Conservation (phyloP, 345 rosid species). For the Arabis hirsuta region DNA sequence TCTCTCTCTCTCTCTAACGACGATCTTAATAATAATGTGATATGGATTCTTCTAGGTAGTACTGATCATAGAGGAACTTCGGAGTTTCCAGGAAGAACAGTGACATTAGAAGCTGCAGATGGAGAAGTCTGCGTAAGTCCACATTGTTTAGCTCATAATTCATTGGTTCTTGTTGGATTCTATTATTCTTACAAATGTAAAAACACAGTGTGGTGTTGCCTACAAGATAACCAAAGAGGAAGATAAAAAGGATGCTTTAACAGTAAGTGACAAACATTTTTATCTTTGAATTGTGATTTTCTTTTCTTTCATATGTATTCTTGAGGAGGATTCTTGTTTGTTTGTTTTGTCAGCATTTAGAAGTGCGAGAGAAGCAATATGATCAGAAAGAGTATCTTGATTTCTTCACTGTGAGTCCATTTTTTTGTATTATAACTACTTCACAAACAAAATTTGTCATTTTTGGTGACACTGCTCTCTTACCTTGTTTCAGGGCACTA, state of each 20-base stretch:
- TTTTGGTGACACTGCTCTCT: conserved; percentile 14
- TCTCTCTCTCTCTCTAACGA: background rate
- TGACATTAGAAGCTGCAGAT: conserved; percentile 70
- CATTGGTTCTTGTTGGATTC: background rate
- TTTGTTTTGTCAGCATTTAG: conserved; percentile 59
- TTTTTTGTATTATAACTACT: background rate
- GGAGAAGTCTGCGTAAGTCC: conserved; percentile 78
- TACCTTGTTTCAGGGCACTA: conserved; percentile 59
- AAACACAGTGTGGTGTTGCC: conserved; percentile 88
- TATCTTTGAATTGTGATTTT: background rate
- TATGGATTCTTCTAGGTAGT: conserved; percentile 48
- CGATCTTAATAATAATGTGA: too few species aligned
- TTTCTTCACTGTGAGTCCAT: conserved; percentile 70
- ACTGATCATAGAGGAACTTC: conserved; percentile 94
- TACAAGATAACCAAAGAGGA: conserved; percentile 76
- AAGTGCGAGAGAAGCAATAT: conserved; percentile 92
- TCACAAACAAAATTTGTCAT: too few species aligned
- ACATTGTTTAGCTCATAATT: too few species aligned
- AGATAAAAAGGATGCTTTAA: conserved; percentile 69
- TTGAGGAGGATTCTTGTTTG: conserved; percentile 1
- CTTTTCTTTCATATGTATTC: conserved; percentile 1
- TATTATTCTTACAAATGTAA: conserved; percentile 21
- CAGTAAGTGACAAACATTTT: conserved; percentile 51
- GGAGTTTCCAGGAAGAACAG: conserved; percentile 84
- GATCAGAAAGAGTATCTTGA: conserved; percentile 81